Evolutionary conservation across 1,284 basidiomycete genomes (phyloP), one percentile per base, ranked within the genome.

Genomic region (Ceratorhiza oryzae-sativae): DNA sequence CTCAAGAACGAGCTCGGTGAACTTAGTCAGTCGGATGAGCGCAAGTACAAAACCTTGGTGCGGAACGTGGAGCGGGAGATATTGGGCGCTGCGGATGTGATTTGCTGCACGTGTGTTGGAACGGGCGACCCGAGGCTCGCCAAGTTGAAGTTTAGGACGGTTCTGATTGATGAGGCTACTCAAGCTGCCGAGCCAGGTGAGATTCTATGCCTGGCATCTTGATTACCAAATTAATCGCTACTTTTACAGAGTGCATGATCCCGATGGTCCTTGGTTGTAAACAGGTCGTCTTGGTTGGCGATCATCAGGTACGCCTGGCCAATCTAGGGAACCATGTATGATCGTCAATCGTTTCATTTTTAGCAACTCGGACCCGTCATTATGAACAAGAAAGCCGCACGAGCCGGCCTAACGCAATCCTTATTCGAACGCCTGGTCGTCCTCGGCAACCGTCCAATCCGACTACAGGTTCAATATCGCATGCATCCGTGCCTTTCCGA

Each of bases 201-300:
- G 90, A 72, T 58, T 41, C 51, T n/a, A n/a, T n/a, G n/a, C n/a
- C n/a, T n/a, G n/a, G n/a, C n/a, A n/a, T n/a, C n/a, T n/a, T n/a
- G n/a, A n/a, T n/a, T n/a, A n/a, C n/a, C n/a, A n/a, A n/a, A n/a
- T n/a, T n/a, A n/a, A n/a, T n/a, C n/a, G n/a, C n/a, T n/a, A n/a
- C n/a, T n/a, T n/a, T n/a, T n/a, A n/a, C n/a, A 93, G 97, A 99
- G 82, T 98, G 96, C 82, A 97, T 99, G 95, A 99, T 99, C 77
- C 97, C 97, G 13, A 88, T 99, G 45, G 92, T 99, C 15, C 90
- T 98, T 78, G 97, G 97, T 32, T 98, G 96, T 81, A 99, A 98
- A 82, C 97, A 99, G 79, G 95, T 96, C 68, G 96, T 99, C 32
- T 89, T 99, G 61, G 97, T 99, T 62, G 97, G 97, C 63, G 96